Base-by-base conservation (phyloP, 345 rosid genomes). In the Murraya paniculata region DNA sequence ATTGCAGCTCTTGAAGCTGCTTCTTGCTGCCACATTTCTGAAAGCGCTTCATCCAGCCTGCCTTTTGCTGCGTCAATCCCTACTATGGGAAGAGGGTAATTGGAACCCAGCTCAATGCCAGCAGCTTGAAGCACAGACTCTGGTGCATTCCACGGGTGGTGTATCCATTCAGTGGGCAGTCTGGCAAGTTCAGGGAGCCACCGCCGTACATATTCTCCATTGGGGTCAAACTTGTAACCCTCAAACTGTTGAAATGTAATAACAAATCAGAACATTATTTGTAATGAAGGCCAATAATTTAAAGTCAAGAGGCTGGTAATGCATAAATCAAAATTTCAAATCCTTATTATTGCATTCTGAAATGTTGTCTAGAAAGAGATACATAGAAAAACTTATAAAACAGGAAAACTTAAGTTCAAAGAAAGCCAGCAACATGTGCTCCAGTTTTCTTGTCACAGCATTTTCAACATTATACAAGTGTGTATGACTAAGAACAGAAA, bases 151-250 rank as follows among this genome's bases (percentile, higher is more conserved):
- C 99, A 93, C 0, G 99, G 99, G 79, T 96, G 99, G 85, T 96
- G 99, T 75, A 96, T 93, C 99, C 99, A 96, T 77, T 96, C 99
- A 48, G 99, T 93, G 22, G 99, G 98, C 64, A 96, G 92, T 75
- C 99, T 91, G 7, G 98, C 88, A 72, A 96, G 95, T 73, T 96
- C 99, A 7, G 99, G 99, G 75, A 93, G 99, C 99, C 99, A 96
- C 77, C 99, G 78, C 24, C 99, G 87, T 6, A 92, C 99, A 71
- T 96, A 96, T 84, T 96, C 99, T 62, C 99, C 98, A 82, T 91
- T 71, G 0, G 98, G 98, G 4, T 96, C 99, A 78, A 90, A 93
- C 77, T 91, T 96, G 83, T 96, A 93, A 57, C 99, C 99, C 84
- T 96, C 94, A 73, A 90, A 88, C 95, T 96, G 95, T 78, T 79